These are phyloP conservation scores for Aspergillus oerlinghausenensis DNA, from an alignment of 2,329 filamentous ascomycete genomes.

Conservation along the genomic window DNA sequence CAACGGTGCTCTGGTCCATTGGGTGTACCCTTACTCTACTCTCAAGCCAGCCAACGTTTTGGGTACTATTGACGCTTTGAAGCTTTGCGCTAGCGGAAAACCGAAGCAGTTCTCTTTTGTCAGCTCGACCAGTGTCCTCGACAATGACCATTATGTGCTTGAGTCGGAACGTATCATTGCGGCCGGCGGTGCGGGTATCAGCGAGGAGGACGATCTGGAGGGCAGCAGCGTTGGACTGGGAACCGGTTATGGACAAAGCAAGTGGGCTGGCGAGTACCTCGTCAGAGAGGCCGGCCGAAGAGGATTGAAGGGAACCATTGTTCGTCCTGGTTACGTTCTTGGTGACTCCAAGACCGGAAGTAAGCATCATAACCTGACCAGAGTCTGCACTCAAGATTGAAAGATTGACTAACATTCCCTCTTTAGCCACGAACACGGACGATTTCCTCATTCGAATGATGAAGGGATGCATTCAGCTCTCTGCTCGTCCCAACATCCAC, in stretches of 20 bases:
- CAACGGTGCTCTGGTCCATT: conserved; percentile 76
- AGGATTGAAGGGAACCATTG: conserved; percentile 69
- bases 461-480: conserved; percentile 82
- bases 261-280: conserved; percentile 74
- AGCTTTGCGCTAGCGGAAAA: conserved; percentile 70
- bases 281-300: conserved; percentile 72
- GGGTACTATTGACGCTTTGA: conserved; percentile 71
- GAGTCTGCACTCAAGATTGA: not conserved
- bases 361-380: conserved; percentile 13
- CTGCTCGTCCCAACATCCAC: conserved; percentile 65
- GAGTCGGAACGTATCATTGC: conserved; percentile 61
- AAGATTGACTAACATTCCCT: conserved; percentile 2
- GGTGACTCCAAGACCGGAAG: conserved; percentile 65
- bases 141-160: conserved; percentile 74
- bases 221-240: conserved; percentile 72
- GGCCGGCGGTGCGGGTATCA: conserved; percentile 60
- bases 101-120: conserved; percentile 79
- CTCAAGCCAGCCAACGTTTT: conserved; percentile 72
- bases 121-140: conserved; percentile 75
- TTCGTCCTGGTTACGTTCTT: conserved; percentile 80
- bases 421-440: conserved; percentile 62
- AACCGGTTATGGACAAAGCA: conserved; percentile 86
- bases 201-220: conserved; percentile 71
- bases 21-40: conserved; percentile 72
- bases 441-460: conserved; percentile 84